Evolutionary conservation across 768 basidiomycete species (phyloP).

Genomic region (Kwoniella sp.): DNA sequence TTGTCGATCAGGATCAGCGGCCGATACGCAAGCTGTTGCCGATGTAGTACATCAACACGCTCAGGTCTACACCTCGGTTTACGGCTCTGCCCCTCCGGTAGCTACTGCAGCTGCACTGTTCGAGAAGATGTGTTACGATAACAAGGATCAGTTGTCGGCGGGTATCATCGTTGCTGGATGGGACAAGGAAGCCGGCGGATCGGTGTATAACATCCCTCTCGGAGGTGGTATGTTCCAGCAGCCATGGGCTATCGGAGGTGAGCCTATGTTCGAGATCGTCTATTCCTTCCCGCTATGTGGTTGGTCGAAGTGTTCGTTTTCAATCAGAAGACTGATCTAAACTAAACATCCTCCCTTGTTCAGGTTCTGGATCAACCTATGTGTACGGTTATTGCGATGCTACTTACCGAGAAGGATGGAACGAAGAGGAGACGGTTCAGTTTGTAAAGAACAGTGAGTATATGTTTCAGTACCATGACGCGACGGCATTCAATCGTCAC

Average conservation of each 20-base stretch:
- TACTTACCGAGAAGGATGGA: slow-evolving; percentile 93
- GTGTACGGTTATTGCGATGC: slow-evolving; percentile 99
- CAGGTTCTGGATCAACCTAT: slow-evolving; percentile 93
- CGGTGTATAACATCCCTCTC: slow-evolving; percentile 94
- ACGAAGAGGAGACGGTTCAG: slow-evolving; percentile 80
- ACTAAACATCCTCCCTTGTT: neutral
- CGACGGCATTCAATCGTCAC: neutral
- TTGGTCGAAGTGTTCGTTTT: too few species aligned
- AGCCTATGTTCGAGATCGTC: slow-evolving; percentile 38
- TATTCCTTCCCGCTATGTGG: too few species aligned
- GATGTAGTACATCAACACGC: slow-evolving; percentile 83
- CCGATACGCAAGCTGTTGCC: slow-evolving; percentile 93
- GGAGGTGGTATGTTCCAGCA: slow-evolving; percentile 96
- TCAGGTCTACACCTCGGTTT: slow-evolving; percentile 70
- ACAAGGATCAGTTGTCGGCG: slow-evolving; percentile 84
- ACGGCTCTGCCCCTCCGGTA: slow-evolving; percentile 72
- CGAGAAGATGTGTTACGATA: slow-evolving; percentile 85
- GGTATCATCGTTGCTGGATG: slow-evolving; percentile 98
- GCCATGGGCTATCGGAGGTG: slow-evolving; percentile 98
- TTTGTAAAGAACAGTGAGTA: slow-evolving; percentile 93
- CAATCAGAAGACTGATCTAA: too few species aligned
- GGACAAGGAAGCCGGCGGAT: slow-evolving; percentile 87
- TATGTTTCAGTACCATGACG: neutral
- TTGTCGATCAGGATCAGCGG: slow-evolving; percentile 96
- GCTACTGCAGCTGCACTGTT: slow-evolving; percentile 79